These are phyloP conservation scores for Pseudofabraea citricarpa DNA, from an alignment of 2,329 filamentous ascomycete genomes.

Conservation along the genomic window DNA sequence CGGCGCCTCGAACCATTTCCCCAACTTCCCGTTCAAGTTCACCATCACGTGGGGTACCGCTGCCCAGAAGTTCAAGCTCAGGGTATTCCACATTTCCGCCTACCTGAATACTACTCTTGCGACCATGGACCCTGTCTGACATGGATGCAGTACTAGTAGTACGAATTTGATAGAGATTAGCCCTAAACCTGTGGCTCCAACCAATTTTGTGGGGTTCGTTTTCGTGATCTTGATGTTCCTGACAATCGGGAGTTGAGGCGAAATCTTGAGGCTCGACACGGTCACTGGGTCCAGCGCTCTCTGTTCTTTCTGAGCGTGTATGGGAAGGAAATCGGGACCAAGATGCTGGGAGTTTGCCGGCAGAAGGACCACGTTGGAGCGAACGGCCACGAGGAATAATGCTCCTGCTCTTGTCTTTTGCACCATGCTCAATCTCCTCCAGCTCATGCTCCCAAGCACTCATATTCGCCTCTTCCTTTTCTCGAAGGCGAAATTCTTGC, in stretches of 20 bases:
- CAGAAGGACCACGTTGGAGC: not conserved
- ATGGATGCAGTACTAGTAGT: not conserved
- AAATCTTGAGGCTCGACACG: conserved; percentile 19
- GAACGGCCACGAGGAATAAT: conserved; percentile 15
- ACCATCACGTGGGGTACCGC: conserved; percentile 5
- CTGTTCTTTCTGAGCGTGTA: conserved; percentile 16
- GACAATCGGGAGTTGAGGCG: conserved; percentile 5
- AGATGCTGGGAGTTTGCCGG: conserved; percentile 17
- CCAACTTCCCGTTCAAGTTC: conserved; percentile 5
- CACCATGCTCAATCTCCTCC: conserved; percentile 15
- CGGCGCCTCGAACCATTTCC: not conserved
- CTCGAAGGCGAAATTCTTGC: too few species aligned
- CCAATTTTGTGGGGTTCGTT: not conserved
- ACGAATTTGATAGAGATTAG: not conserved
- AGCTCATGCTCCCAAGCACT: conserved; percentile 21
- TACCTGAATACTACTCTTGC: conserved; percentile 19
- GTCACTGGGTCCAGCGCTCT: conserved; percentile 12
- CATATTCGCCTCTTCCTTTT: conserved; percentile 14
- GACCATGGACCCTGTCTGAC: conserved; percentile 10
- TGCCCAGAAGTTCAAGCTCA: conserved; percentile 22
- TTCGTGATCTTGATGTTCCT: not conserved
- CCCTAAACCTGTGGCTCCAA: not conserved
- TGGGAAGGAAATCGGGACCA: conserved; percentile 25
- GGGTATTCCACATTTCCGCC: conserved; percentile 21
- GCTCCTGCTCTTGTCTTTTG: conserved; percentile 17